A percentile compares a stretch with the other conserved stretches of the same genome.
Evolutionary conservation across 257 asterid genomes (phyloP).

Genomic region (Scutellaria barbata): DNA sequence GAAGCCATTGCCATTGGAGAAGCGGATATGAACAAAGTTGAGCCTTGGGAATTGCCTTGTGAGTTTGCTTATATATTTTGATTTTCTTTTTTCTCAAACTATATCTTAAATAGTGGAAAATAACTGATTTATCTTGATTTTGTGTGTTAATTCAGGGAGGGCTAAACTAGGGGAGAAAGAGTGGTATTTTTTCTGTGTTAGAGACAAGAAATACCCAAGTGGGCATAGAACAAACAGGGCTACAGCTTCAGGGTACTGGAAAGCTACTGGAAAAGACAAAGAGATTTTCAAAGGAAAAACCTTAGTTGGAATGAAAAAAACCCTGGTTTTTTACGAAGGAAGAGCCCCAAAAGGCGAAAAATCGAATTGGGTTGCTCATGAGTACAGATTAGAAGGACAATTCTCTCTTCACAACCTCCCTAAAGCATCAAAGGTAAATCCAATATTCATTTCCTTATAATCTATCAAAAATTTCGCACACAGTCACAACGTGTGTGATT

Average conservation of each 20-base stretch:
- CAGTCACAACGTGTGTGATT: no score
- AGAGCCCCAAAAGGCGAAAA: conserved; percentile 86
- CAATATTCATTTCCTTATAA: not conserved
- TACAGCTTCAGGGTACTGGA: conserved; percentile 80
- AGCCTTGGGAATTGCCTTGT: conserved; percentile 88
- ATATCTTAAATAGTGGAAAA: not conserved
- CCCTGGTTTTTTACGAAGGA: conserved; percentile 77
- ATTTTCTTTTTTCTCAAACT: no score
- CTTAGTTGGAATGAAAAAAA: conserved; percentile 76
- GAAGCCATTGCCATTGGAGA: conserved; percentile 67
- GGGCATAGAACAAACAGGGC: conserved; percentile 82
- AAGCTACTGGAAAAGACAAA: conserved; percentile 84
- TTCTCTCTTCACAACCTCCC: conserved; percentile 49
- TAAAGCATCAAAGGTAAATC: conserved; percentile 54
- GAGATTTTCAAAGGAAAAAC: conserved; percentile 59
- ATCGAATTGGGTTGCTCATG: conserved; percentile 80
- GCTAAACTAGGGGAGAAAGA: conserved; percentile 79
- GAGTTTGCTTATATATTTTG: conserved; percentile 10
- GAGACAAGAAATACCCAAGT: conserved; percentile 81
- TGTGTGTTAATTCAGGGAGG: conserved; percentile 47
- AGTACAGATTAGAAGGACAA: conserved; percentile 72
- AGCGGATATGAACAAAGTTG: conserved; percentile 79
- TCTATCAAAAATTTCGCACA: no score
- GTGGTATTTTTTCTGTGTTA: conserved; percentile 80
- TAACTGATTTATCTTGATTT: not conserved